Evolutionary conservation across 2,329 filamentous ascomycete genomes (phyloP), one percentile per base, ranked within the genome.

Genomic region (Sclerotinia sclerotiorum): DNA sequence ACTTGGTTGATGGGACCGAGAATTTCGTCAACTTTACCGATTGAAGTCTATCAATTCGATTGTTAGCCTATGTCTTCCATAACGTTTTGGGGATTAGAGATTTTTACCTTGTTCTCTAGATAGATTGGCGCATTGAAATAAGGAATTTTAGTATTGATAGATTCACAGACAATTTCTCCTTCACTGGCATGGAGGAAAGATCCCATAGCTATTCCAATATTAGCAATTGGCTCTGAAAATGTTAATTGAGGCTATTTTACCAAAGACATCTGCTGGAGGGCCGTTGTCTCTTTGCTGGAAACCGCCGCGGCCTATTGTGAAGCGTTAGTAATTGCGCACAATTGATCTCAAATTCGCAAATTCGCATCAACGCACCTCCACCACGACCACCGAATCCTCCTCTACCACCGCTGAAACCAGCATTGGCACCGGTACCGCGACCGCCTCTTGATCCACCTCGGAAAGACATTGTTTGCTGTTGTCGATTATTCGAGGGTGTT

Each of bases 41-140:
- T 88, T 71, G 91, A 85, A 57, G 91, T 94, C 90, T 90, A 74
- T 49, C 46, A 58, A 66, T 73, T 63, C 46, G 7, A 52, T 17
- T 54, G 21, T 62, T 54, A 56, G 56, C 13, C 39, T 35, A 21
- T 27, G 19, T 2, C 15, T 5, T 35, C 15, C 44, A 3, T 6
- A 27, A 13, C 1, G 2, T 4, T 2, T 15, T 24, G 24, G 2
- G 8, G 3, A 29, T 46, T 44, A 10, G 29, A 24, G 39, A 17
- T 55, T 35, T 57, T 39, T 66, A 90, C 91, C 86, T 98, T 99
- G 85, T 98, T 99, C 86, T 98, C 94, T 77, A 98, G 90, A 84
- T 95, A 99, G 81, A 99, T 97, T 74, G 93, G 93, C 71, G 95
- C 95, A 84, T 97, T 98, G 90, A 99, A 99, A 84, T 97, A 97